These are phyloP conservation scores for Collybiopsis luxurians DNA, from an alignment of 768 basidiomycete species.

Conservation along the genomic window DNA sequence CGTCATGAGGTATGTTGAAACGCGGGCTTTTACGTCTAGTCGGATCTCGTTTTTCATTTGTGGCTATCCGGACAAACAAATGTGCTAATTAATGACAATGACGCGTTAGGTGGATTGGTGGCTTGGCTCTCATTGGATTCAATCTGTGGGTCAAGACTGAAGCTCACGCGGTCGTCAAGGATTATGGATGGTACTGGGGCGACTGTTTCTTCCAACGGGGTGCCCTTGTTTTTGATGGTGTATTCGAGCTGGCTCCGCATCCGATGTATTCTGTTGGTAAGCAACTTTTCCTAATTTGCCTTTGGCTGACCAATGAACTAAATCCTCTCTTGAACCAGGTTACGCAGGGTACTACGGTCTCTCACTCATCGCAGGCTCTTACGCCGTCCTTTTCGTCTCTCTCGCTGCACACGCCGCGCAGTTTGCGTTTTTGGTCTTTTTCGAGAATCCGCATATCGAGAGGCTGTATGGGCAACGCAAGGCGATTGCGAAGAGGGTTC, in stretches of 20 bases:
- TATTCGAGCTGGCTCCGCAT: constrained; percentile 91
- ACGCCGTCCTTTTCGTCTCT: constrained; percentile 88
- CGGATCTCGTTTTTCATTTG: too few species aligned
- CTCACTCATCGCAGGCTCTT: constrained; percentile 86
- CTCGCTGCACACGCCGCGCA: constrained; percentile 95
- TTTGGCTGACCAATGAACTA: too few species aligned
- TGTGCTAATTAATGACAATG: too few species aligned
- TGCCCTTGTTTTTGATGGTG: constrained; percentile 93
- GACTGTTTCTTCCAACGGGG: constrained; percentile 93
- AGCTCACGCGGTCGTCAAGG: constrained; percentile 96
- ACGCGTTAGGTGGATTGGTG: constrained; percentile 94
- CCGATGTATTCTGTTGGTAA: constrained; percentile 91
- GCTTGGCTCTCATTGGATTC: constrained; percentile 82
- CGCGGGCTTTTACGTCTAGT: background rate
- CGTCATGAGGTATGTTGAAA: constrained; percentile 58
- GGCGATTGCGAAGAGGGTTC: constrained; percentile 82
- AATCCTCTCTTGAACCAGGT: too few species aligned
- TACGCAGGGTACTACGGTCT: constrained; percentile 98
- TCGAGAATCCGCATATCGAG: constrained; percentile 98
- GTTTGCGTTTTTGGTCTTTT: constrained; percentile 92
- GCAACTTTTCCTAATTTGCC: constrained; percentile 18
- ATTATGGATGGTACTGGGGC: constrained; percentile 98
- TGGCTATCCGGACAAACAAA: too few species aligned
- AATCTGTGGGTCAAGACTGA: constrained; percentile 99
- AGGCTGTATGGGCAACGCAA: constrained; percentile 92